Conservation (phyloP, 495 filamentous ascomycete genomes). For the Aspergillus indologenus region DNA sequence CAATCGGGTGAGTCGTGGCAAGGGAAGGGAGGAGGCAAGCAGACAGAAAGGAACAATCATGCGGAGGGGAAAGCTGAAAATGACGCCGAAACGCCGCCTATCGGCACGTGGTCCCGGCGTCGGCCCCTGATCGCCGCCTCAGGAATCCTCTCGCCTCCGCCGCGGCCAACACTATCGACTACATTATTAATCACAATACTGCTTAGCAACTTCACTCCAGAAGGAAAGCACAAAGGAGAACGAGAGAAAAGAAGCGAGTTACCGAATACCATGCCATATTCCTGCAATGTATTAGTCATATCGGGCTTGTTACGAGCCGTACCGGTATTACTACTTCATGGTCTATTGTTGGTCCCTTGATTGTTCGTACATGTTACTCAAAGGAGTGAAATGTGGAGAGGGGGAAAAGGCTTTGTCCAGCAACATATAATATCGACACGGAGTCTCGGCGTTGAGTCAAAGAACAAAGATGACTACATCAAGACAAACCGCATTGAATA, state of each 20-base stretch:
- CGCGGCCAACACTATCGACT: neutral
- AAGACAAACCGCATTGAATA: neutral
- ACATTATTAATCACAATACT: neutral
- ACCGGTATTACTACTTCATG: no score
- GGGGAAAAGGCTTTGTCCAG: no score
- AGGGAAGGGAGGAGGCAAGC: neutral
- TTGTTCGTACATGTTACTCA: no score
- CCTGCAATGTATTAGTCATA: no score
- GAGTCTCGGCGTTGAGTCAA: neutral
- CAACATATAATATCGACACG: no score
- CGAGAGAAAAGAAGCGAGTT: no score
- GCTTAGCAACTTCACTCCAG: no score
- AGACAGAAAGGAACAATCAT: neutral
- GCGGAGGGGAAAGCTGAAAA: neutral
- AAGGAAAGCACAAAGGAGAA: no score
- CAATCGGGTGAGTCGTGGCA: neutral
- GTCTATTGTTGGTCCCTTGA: no score
- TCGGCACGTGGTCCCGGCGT: neutral
- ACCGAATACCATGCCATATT: no score
- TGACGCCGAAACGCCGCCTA: neutral
- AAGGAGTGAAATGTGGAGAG: no score
- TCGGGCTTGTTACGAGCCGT: no score
- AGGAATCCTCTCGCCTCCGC: neutral
- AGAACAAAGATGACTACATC: neutral
- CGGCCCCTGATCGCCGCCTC: neutral